These are phyloP conservation scores for Xylaria venustula DNA, from an alignment of 495 filamentous ascomycete species.

Conservation along the genomic window DNA sequence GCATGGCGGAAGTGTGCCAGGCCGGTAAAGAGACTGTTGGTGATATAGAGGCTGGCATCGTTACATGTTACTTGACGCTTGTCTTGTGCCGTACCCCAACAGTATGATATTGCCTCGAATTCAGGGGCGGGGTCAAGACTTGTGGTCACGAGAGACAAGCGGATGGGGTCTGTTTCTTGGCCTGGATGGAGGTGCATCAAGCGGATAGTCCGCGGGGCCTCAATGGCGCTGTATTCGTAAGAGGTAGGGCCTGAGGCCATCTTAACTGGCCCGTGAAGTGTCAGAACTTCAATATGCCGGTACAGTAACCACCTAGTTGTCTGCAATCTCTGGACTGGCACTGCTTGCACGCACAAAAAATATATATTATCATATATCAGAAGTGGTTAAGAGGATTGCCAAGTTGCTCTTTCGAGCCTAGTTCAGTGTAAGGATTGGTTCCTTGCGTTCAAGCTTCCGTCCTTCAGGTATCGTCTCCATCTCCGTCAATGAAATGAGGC, in stretches of 20 bases:
- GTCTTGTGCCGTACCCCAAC: conserved; percentile 30
- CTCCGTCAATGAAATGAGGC: too few species aligned
- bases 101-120: conserved; percentile 41
- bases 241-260: not conserved
- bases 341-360: too few species aligned
- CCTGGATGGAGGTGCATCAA: conserved; percentile 21
- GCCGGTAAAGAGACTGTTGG: conserved; percentile 26
- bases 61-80: conserved; percentile 22
- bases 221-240: conserved; percentile 1
- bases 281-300: too few species aligned
- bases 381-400: too few species aligned
- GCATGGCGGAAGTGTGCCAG: conserved; percentile 27
- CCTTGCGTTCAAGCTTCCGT: too few species aligned
- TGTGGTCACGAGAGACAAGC: conserved; percentile 9
- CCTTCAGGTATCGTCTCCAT: too few species aligned
- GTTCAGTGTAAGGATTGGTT: too few species aligned
- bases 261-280: too few species aligned
- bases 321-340: too few species aligned
- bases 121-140: conserved; percentile 10
- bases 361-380: too few species aligned
- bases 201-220: conserved; percentile 1
- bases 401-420: too few species aligned
- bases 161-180: conserved; percentile 10
- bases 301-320: too few species aligned
- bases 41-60: conserved; percentile 18